Base-by-base conservation (phyloP, 2,329 filamentous ascomycete genomes). In the Xylaria sp. region DNA sequence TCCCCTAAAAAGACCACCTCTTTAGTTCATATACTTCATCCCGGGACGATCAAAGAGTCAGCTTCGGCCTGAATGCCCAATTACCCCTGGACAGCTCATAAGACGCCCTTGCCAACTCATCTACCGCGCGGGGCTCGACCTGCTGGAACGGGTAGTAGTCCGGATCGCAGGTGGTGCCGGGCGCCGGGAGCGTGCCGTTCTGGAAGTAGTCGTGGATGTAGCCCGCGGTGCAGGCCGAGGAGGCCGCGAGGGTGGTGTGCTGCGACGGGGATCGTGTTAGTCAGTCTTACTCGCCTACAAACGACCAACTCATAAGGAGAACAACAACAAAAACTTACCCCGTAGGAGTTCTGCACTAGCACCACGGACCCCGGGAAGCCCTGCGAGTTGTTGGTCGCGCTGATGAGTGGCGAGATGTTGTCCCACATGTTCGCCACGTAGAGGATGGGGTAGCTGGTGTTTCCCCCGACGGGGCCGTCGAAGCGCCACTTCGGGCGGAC, bases 311-410 rank as follows among this genome's bases (percentile, higher is more conserved):
- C n/a, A n/a, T n/a, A n/a, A n/a, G n/a, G n/a, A n/a, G n/a, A n/a
- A n/a, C n/a, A n/a, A n/a, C n/a, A n/a, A n/a, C n/a, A n/a, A n/a
- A 7, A 34, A 67, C 76, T 68, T 70, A 79, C 78, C 4, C 80
- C 80, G 39, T 78, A 82, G 1, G 76, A 76, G 41, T 81, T 76
- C 60, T 81, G 78, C 11, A 76, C 70, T 21, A 83, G 63, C 5
- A 83, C 67, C 0, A 73, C 71, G 0, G 78, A 80, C 13, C 71
- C 73, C 0, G 71, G 71, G 46, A 82, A 82, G 0, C 72, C 62
- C 3, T 56, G 50, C 1, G 69, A 63, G 41, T 72, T 72, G 18
- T 62, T 62, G 2, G 50, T 50, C 0, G 71, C 70, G 37, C 67
- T 70, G 9, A 66, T 48, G 4, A 71, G 59, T 0, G 71, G 71